Evolutionary conservation across 352 stramenopile species (phyloP), one percentile per base, ranked within the genome.

Genomic region (Phytopythium delawarense): DNA sequence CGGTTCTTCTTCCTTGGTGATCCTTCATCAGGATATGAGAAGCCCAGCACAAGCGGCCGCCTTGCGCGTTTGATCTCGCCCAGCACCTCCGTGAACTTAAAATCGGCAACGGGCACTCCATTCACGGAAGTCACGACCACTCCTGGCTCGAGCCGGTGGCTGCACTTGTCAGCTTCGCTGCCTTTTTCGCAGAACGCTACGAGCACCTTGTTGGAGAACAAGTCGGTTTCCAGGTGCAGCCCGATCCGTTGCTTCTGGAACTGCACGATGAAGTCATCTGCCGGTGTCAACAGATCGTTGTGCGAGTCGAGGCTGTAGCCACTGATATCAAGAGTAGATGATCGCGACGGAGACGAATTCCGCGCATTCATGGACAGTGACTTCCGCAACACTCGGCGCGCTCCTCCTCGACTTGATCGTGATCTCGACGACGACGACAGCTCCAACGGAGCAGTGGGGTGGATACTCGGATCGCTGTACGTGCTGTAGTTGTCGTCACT

Each of bases 51-150:
- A 7, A 92, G 61, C 28, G 82, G 81, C 0, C 82, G 81, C 32
- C 61, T 9, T 4, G 79, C 64, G 37, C 69, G 61, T 52, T 86
- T 75, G 30, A 94, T 82, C 40, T 74, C 69, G 16, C 72, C 57
- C 4, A 91, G 42, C 11, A 89, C 71, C 18, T 91, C 71, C 0
- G 52, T 73, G 46, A 83, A 83, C 20, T 70, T 74, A 30, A 80
- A 70, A 16, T 80, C 64, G 3, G 51, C 64, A 2, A 89, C 67
- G 12, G 67, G 61, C 28, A 67, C 28, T 23, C 82, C 85, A 62
- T 94, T 90, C 11, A 92, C 71, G 0, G 82, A 91, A 0, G 77
- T 82, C 55, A 94, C 63, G 8, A 89, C 56, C 30, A 89, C 74
- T 15, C 85, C 85, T 16, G 70, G 63, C 7, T 76, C 68, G 9